phyloP scores from a whole-genome alignment of 345 rosid species.

The Citrus sinensis region DVS_A1.0 CM039167.1:24898501-24899000 shows the following conservation, averaged over 20 bases:
- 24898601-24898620: constrained; percentile 4
- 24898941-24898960: neutral
- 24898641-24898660: constrained; percentile 21
- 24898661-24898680: constrained; percentile 12
- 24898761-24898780: neutral
- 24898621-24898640: constrained; percentile 6
- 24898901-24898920: neutral
- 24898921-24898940: neutral
- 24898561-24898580: too few relatives aligned
- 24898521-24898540: neutral
- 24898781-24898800: neutral
- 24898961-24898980: constrained; percentile 6
- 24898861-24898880: neutral
- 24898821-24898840: neutral
- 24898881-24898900: neutral
- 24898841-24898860: neutral
- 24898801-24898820: neutral
- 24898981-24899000: constrained; percentile 13
- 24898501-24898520: neutral
- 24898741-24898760: neutral
- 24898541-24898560: neutral
- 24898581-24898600: neutral
- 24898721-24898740: constrained; percentile 3
- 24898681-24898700: constrained; percentile 1
- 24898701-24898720: neutral